Evolutionary conservation across 768 basidiomycete species (phyloP).

Genomic region (Cytidiella melzeri): DNA sequence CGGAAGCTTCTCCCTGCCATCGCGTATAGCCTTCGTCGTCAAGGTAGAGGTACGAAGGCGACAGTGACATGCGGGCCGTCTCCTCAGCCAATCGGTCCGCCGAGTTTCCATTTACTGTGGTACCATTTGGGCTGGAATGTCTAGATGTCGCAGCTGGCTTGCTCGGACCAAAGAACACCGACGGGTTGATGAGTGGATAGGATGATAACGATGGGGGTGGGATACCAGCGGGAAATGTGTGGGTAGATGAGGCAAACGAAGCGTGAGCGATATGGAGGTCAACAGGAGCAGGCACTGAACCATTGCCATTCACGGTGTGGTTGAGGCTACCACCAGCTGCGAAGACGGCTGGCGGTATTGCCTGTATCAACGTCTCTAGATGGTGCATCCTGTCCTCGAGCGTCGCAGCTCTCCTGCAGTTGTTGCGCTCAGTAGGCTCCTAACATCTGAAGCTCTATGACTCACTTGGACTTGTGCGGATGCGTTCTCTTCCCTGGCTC

Average conservation of each 20-base stretch:
- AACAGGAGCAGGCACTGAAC: conserved; percentile 28
- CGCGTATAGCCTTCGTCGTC: conserved; percentile 84
- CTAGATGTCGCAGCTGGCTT: conserved; percentile 38
- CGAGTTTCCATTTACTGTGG: conserved; percentile 1
- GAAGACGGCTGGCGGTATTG: conserved; percentile 78
- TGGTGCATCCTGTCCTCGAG: conserved; percentile 88
- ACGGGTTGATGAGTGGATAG: conserved; percentile 77
- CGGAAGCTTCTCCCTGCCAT: conserved; percentile 92
- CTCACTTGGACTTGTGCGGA: conserved; percentile 85
- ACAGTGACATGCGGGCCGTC: conserved; percentile 55
- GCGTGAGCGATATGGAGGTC: conserved; percentile 25
- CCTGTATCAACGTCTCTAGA: conserved; percentile 77
- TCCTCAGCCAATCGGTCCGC: conserved; percentile 52
- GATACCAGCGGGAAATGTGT: conserved; percentile 46
- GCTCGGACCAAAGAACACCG: conserved; percentile 60
- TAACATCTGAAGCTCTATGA: conserved; percentile 8
- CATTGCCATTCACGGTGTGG: conserved; percentile 15
- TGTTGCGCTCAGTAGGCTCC: neutral
- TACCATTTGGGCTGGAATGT: conserved; percentile 35
- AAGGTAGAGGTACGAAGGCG: conserved; percentile 78
- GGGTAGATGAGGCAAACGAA: conserved; percentile 35
- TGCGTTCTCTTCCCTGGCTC: conserved; percentile 82
- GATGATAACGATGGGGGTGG: conserved; percentile 76
- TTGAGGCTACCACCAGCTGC: conserved; percentile 44
- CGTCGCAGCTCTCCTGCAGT: conserved; percentile 64